Percentiles rank a stretch among this genome's conserved stretches.
These are phyloP conservation scores for Botrytis paeoniae DNA, from an alignment of 2,329 filamentous ascomycete species.

Conservation along the genomic window DNA sequence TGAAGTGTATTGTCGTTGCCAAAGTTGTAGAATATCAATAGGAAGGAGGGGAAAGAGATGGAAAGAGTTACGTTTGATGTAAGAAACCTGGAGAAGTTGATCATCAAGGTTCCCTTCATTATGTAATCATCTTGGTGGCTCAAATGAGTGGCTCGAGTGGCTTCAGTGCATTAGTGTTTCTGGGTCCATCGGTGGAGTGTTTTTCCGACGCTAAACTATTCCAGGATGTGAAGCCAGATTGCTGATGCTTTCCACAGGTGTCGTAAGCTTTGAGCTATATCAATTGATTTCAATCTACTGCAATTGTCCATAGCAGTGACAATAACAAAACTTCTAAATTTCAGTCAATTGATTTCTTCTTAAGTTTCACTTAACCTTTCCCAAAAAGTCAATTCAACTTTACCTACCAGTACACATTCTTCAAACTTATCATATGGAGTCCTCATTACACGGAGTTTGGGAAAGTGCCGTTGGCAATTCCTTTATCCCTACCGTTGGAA, in stretches of 20 bases:
- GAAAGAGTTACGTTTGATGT: not conserved
- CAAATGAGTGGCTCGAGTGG: not conserved
- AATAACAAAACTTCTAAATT: not conserved
- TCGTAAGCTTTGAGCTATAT: constrained; percentile 22
- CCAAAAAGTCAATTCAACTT: not conserved
- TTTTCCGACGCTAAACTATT: constrained; percentile 22
- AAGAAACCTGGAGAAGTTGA: constrained; percentile 14
- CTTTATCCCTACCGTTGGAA: constrained; percentile 75
- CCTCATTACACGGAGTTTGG: constrained; percentile 86
- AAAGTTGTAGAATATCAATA: not conserved
- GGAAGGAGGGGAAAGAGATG: not conserved
- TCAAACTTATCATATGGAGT: constrained; percentile 68
- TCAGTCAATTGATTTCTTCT: constrained; percentile 7
- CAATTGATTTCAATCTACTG: not conserved
- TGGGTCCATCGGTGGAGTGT: constrained; percentile 18
- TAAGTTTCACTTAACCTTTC: not conserved
- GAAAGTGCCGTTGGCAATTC: constrained; percentile 85
- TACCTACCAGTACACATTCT: not conserved
- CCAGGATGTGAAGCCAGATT: constrained; percentile 26
- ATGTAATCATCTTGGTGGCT: constrained; percentile 6
- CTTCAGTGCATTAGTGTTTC: constrained; percentile 17
- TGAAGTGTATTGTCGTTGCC: not conserved
- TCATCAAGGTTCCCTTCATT: not conserved
- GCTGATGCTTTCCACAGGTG: not conserved
- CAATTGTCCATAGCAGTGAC: not conserved